Percentiles rank a stretch among this genome's conserved stretches.
These are phyloP conservation scores for Nematodospora anomalae DNA, from an alignment of 1,139 yeast genomes.

Conservation along the genomic window DNA sequence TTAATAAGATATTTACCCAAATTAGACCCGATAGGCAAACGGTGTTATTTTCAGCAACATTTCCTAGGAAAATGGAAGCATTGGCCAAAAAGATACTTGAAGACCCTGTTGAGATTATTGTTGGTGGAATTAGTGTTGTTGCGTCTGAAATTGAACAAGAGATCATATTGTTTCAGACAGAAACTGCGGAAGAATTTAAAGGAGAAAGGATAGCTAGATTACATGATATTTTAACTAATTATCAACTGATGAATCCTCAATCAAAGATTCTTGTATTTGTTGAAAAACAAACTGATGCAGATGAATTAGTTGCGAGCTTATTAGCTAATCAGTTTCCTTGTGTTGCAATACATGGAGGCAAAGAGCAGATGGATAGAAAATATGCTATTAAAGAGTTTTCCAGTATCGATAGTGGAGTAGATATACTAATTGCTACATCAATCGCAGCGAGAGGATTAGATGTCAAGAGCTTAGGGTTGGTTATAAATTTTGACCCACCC, in stretches of 20 bases:
- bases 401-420: slow-evolving; percentile 47
- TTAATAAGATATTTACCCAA: slow-evolving; percentile 73
- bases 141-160: slow-evolving; percentile 78
- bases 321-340: slow-evolving; percentile 58
- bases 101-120: slow-evolving; percentile 72
- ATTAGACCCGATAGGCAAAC: slow-evolving; percentile 88
- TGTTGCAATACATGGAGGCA: slow-evolving; percentile 87
- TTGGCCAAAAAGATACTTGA: slow-evolving; percentile 65
- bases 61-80: slow-evolving; percentile 76
- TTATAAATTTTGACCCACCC: slow-evolving; percentile 86
- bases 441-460: slow-evolving; percentile 95
- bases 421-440: slow-evolving; percentile 83
- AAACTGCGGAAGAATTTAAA: slow-evolving; percentile 32
- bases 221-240: slow-evolving; percentile 52
- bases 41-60: slow-evolving; percentile 93
- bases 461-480: slow-evolving; percentile 77
- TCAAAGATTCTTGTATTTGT: slow-evolving; percentile 75
- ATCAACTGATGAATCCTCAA: slow-evolving; percentile 21
- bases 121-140: slow-evolving; percentile 82
- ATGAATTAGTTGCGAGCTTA: slow-evolving; percentile 59
- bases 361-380: slow-evolving; percentile 82
- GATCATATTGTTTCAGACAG: slow-evolving; percentile 55
- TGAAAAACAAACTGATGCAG: slow-evolving; percentile 83
- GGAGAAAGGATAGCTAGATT: slow-evolving; percentile 53
- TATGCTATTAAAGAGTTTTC: slow-evolving; percentile 74